Evolutionary conservation across 306 rosid species (phyloP), one percentile per base, ranked within the genome.

Genomic region (Rosa lucieae): DNA sequence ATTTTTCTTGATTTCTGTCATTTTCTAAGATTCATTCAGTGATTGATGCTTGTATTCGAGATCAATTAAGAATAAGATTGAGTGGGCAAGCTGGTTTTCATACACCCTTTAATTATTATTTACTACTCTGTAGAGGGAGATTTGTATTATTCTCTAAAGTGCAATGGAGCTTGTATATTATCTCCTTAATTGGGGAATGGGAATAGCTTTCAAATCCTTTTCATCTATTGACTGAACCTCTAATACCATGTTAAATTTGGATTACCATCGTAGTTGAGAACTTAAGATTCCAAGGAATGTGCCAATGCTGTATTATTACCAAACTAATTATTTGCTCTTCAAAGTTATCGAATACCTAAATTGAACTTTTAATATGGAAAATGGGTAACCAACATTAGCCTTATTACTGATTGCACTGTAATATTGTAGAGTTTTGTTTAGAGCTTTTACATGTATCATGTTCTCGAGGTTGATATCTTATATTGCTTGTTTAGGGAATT

Each of bases 401-500:
- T 67, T 18, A 39, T 67, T 40, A 63, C 8, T 39, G 23, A 62
- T 63, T 67, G n/a, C 2, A 3, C 14, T 18, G 20, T 74, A 68
- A 3, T 13, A 18, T 21, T 56, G 35, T 13, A n/a, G 49, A 8
- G 13, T 40, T 74, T 4, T 74, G 65, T 42, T 74, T 3, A 74
- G 40, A 42, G 42, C 78, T 48, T 14, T 5, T 37, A 35, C 43
- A 53, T 23, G 15, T 69, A 10, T 42, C 53, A 7, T 26, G 39
- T 67, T 14, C 20, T 61, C 10, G 6, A 46, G 48, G 44, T 59
- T 32, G 62, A 76, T 63, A 29, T 75, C 74, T 26, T 21, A 73
- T 82, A 53, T 55, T 52, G 48, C 75, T 76, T 77, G 66, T 61
- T 72, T 74, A 96, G 98, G 89, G 39, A 76, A 70, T 77, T 91